Evolutionary conservation across 1,139 yeast genomes (phyloP), one percentile per base, ranked within the genome.

Genomic region (Petasospora fabianii): DNA sequence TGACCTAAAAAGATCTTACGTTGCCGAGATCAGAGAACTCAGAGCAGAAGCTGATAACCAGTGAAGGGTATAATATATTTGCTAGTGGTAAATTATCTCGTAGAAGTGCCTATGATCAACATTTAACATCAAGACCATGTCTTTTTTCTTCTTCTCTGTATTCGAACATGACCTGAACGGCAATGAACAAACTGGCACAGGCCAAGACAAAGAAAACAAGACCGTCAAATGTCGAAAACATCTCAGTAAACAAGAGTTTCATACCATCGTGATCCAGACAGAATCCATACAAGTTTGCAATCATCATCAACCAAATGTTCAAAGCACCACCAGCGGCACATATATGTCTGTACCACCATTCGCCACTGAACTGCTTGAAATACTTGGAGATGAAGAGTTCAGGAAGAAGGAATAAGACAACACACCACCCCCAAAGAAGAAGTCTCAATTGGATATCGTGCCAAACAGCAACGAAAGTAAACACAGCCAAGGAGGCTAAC

Each of bases 241-340:
- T 81, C 43, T 83, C 88, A 22, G 62, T 57, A 19, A 92, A 63
- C 53, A 92, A 70, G 35, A 71, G 69, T 30, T 71, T 50, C 26
- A 90, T 80, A 1, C 98, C 98, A 48, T 87, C 96, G 32, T 80
- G 68, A 6, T 97, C 97, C 30, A 92, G 71, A 54, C 97, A 92
- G 62, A 92, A 94, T 0, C 99, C 99, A 55, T 84, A 88, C 39
- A 94, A 65, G 55, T 94, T 94, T 20, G 97, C 97, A 50, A 87
- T 74, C 92, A 94, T 90, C 98, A 94, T 92, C 84, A 90, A 75
- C 96, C 97, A 90, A 43, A 94, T 84, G 60, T 92, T 94, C 13
- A 73, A 56, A 17, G 88, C 95, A 2, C 92, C 96, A 1, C 98
- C 99, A 7, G 77, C 52, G 0, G 88, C 96, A 63, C 96, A 85